A percentile compares a stretch with the other conserved stretches of the same genome.
phyloP scores from a whole-genome alignment of 768 basidiomycete genomes.

The Russula vinacea region DNA sequence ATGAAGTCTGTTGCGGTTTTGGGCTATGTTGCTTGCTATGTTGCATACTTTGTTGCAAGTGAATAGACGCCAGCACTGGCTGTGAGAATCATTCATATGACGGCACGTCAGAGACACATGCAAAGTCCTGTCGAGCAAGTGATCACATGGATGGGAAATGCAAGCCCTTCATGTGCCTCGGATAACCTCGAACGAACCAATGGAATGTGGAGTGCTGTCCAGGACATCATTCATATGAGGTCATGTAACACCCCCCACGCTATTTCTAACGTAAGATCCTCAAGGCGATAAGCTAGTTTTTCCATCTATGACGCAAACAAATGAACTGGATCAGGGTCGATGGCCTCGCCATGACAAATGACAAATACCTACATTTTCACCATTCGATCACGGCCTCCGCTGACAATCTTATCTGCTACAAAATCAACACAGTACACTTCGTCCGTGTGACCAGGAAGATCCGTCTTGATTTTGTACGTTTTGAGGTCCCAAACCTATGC shows the following conservation, averaged over 20 bases:
- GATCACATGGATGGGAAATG: not conserved
- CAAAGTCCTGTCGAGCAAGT: not conserved
- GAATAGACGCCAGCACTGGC: too few species aligned
- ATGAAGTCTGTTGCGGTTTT: too few species aligned
- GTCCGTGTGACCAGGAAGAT: constrained; percentile 94
- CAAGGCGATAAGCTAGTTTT: constrained; percentile 14
- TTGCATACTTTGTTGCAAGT: too few species aligned
- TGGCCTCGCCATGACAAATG: not conserved
- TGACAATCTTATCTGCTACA: constrained; percentile 98
- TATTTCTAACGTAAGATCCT: not conserved
- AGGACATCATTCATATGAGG: not conserved
- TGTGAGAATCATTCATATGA: not conserved
- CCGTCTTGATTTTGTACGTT: constrained; percentile 91
- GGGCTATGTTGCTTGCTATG: too few species aligned
- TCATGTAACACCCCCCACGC: not conserved
- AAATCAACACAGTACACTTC: constrained; percentile 99
- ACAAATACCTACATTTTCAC: constrained; percentile 79
- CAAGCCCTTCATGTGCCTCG: not conserved
- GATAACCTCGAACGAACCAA: constrained; percentile 8
- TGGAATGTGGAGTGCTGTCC: not conserved
- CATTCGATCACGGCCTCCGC: constrained; percentile 87
- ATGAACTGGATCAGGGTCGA: not conserved
- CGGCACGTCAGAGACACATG: not conserved
- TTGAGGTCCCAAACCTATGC: constrained; percentile 91
- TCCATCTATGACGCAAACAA: constrained; percentile 24